Percentiles rank a stretch among this genome's conserved stretches.
phyloP scores from a whole-genome alignment of 495 filamentous ascomycete genomes.

The Aspergillus mulundensis region DNA sequence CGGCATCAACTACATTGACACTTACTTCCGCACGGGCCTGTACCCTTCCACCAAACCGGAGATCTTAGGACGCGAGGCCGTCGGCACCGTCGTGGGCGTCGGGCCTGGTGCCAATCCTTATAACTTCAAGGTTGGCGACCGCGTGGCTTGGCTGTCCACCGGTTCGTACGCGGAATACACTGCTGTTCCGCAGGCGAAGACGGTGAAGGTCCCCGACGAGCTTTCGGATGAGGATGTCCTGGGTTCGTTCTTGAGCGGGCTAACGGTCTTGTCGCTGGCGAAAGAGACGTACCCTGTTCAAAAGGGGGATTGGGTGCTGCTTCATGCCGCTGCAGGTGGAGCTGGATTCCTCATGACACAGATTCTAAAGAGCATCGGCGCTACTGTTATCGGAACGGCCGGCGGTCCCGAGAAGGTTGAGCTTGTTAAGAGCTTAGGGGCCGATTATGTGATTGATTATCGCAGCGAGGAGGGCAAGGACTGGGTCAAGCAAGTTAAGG shows the following conservation, averaged over 20 bases:
- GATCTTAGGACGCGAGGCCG: constrained; percentile 79
- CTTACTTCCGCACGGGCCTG: constrained; percentile 87
- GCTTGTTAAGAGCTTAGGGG: constrained; percentile 63
- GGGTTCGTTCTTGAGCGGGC: constrained; percentile 71
- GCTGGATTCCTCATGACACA: constrained; percentile 77
- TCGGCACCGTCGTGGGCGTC: constrained; percentile 56
- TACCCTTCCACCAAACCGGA: constrained; percentile 75
- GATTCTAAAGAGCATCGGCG: constrained; percentile 68
- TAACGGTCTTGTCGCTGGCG: constrained; percentile 80
- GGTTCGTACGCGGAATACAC: constrained; percentile 77
- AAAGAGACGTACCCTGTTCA: constrained; percentile 73
- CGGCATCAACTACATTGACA: constrained; percentile 84
- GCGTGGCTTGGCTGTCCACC: constrained; percentile 61
- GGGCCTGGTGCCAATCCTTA: constrained; percentile 42
- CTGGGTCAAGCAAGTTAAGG: constrained; percentile 59
- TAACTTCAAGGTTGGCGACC: constrained; percentile 58
- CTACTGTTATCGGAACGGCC: constrained; percentile 79
- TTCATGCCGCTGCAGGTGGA: constrained; percentile 90
- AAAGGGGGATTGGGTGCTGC: constrained; percentile 76
- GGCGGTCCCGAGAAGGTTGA: constrained; percentile 68
- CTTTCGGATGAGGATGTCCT: constrained; percentile 61
- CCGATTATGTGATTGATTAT: constrained; percentile 71
- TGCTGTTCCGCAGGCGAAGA: constrained; percentile 51
- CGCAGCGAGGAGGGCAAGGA: constrained; percentile 60
- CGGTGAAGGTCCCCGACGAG: constrained; percentile 59